Percentiles rank a stretch among this genome's conserved stretches.
These are phyloP conservation scores for Collybia mongolica DNA, from an alignment of 768 basidiomycete genomes.

Conservation along the genomic window DNA sequence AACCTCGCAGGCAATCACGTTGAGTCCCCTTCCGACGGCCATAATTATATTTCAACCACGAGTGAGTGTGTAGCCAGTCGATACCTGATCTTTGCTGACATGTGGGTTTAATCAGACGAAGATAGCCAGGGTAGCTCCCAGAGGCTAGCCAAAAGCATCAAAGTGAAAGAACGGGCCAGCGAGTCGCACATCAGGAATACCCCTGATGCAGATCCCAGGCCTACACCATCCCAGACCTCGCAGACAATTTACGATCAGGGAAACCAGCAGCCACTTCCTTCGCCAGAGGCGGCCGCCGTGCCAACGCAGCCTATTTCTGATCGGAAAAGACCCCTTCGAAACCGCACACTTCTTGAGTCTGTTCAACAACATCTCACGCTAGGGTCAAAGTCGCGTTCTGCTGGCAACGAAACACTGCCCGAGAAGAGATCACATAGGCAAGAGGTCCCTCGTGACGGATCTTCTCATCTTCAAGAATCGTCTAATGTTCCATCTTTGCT, in stretches of 20 bases:
- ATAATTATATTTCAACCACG: not conserved
- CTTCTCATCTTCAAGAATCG: not conserved
- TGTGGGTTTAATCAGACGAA: not conserved
- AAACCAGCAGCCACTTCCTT: too few species aligned
- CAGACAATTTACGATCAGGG: not conserved
- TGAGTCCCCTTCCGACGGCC: not conserved
- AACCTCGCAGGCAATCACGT: not conserved
- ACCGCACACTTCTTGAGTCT: slow-evolving; percentile 43
- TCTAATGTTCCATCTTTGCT: slow-evolving; percentile 17
- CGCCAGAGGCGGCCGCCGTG: not conserved
- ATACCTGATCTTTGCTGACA: too few species aligned
- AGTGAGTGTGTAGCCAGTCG: too few species aligned
- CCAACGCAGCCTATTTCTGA: not conserved
- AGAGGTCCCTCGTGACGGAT: slow-evolving; percentile 4
- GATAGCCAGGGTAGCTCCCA: not conserved
- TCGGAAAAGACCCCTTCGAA: slow-evolving; percentile 12
- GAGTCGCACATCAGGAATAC: not conserved
- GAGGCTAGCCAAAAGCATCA: not conserved
- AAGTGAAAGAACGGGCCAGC: slow-evolving; percentile 9
- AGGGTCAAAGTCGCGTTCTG: not conserved
- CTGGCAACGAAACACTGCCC: not conserved
- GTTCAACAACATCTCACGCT: slow-evolving; percentile 44
- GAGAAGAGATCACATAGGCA: not conserved
- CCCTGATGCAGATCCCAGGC: not conserved
- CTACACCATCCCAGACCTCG: not conserved